Evolutionary conservation across 306 rosid species (phyloP).

Genomic region (Urtica urens): DNA sequence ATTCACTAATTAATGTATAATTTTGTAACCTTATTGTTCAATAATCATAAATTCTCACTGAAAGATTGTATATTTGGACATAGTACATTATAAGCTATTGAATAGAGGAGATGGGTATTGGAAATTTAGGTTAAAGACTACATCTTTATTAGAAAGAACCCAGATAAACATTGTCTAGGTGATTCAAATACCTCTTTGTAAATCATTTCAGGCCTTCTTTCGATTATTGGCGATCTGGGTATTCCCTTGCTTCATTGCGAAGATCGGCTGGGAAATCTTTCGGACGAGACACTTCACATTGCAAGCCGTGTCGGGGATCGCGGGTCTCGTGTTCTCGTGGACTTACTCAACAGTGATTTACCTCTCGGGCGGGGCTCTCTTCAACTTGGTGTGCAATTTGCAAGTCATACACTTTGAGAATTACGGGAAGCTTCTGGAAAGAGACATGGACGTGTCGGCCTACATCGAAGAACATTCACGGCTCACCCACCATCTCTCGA

Average conservation of each 20-base stretch:
- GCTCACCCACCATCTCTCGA: slow-evolving; percentile 28
- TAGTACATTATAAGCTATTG: too few relatives aligned
- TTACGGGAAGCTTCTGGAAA: slow-evolving; percentile 35
- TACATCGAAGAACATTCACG: slow-evolving; percentile 33
- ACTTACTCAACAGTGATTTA: slow-evolving; percentile 17
- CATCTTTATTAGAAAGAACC: too few relatives aligned
- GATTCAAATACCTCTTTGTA: too few relatives aligned
- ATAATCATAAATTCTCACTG: too few relatives aligned
- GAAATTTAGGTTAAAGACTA: too few relatives aligned
- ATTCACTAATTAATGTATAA: too few relatives aligned
- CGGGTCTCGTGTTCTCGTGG: slow-evolving; percentile 32
- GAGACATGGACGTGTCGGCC: slow-evolving; percentile 27
- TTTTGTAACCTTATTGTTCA: too few relatives aligned
- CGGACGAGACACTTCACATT: slow-evolving; percentile 11
- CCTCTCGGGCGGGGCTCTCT: slow-evolving; percentile 29
- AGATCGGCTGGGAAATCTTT: slow-evolving; percentile 24
- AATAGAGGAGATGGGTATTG: too few relatives aligned
- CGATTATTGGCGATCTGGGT: slow-evolving; percentile 27
- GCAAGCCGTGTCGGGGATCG: slow-evolving; percentile 16
- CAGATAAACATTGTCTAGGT: too few relatives aligned
- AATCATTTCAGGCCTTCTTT: slow-evolving; percentile 31
- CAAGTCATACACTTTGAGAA: slow-evolving; percentile 41
- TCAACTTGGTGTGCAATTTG: slow-evolving; percentile 36
- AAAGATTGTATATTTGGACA: too few relatives aligned
- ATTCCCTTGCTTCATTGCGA: slow-evolving; percentile 29